Evolutionary conservation across 345 rosid species (phyloP), one percentile per base, ranked within the genome.

Genomic region (Eucalyptus erythrocorys): DNA sequence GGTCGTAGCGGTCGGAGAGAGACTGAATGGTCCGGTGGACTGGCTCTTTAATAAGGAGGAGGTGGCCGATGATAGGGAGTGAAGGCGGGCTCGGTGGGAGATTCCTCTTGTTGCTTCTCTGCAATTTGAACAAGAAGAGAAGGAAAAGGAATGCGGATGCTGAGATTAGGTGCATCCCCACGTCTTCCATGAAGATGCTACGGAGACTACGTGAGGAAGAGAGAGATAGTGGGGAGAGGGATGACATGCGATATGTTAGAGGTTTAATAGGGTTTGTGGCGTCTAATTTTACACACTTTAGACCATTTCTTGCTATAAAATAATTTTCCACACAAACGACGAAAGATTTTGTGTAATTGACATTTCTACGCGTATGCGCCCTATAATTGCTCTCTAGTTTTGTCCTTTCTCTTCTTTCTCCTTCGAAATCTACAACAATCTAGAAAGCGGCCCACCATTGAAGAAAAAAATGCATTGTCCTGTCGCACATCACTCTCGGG

Each of bases 21-120:
- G 47, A 9, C 2, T 91, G 51, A 3, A 94, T 89, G 19, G 93
- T 87, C 22, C 86, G 86, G 91, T 91, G 86, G 48, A 94, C 68
- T 17, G 94, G 94, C 61, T 89, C 88, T 15, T 89, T 91, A 30
- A 93, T 89, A 32, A 93, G 94, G 91, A 93, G 42, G 87, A 94
- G 94, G 86, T 93, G 94, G 79, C 94, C 94, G 3, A 94, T 87
- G 24, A 92, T 86, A 48, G 94, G 95, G 13, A 94, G 90, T 24
- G 91, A 86, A 2, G 90, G 90, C 19, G 94, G 94, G 51, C 88
- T 90, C 48, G 94, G 95, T 45, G 94, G 94, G 79, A 89, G 92
- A 87, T 90, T 91, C 51, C 85, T 85, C 84, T 87, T 89, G 47
- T 64, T 87, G 90, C 47, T 85, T 89, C 57, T 89, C 91, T 10